Evolutionary conservation across 768 basidiomycete species (phyloP), one percentile per base, ranked within the genome.

Genomic region (Lactarius vividus): DNA sequence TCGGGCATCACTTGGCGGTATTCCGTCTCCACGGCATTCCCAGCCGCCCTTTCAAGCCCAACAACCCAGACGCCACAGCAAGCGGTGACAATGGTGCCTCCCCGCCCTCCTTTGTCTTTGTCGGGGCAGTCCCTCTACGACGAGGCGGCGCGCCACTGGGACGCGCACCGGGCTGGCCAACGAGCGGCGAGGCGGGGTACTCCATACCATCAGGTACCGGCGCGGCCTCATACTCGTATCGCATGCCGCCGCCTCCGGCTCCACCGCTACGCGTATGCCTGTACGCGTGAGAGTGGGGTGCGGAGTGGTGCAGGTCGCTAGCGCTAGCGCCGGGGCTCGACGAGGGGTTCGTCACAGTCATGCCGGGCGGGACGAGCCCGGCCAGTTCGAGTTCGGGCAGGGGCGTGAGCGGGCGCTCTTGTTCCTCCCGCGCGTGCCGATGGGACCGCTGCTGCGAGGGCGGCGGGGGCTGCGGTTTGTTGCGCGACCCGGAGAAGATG

Each of bases 111-210:
- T n/a, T 39, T 56, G 18, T 31, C 35, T 23, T 20, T 31, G 31
- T 7, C 9, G 42, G n/a, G 13, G 18, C 29, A 0, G 15, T 28
- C 54, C 52, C 37, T 33, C 40, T 31, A 10, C 57, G n/a, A n/a
- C 39, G 46, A 29, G 15, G 16, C 1, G 20, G 16, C 4, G 31
- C 37, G 39, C 52, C 58, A 31, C 28, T 0, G 10, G 37, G 37
- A 15, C 37, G 37, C 37, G 37, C 37, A 10, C 37, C 37, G 33
- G 44, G 59, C 57, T 40, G 26, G 1, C 16, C 23, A 20, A 28
- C 59, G 26, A 62, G 26, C 8, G 69, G 69, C 46, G 69, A 70
- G 20, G 57, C 10, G 39, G 69, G 69, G 58, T 70, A 70, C 37
- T 69, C 46, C 3, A 65, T 54, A 3, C 63, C 69, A 9, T 2